Evolutionary conservation across 2,329 filamentous ascomycete species (phyloP).

Genomic region (Exophiala lecanii-corni): DNA sequence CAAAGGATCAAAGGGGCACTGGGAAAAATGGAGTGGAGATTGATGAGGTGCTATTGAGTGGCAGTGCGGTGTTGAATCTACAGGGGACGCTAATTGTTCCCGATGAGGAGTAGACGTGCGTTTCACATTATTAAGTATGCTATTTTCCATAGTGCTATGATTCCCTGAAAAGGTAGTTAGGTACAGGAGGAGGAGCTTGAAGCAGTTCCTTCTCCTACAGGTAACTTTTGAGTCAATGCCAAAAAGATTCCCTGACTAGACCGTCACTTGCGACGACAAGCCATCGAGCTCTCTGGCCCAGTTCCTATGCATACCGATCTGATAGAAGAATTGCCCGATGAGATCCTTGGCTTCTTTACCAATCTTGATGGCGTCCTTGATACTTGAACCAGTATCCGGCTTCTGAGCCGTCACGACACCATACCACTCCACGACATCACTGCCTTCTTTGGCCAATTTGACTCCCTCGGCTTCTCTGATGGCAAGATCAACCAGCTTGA

Average conservation of each 20-base stretch:
- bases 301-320: conserved; percentile 68
- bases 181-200: too few species aligned
- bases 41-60: conserved; percentile 33
- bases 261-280: conserved; percentile 35
- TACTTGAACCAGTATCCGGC: conserved; percentile 40
- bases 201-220: too few species aligned
- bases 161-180: too few species aligned
- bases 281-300: conserved; percentile 71
- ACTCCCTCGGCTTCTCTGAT: conserved; percentile 44
- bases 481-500: conserved; percentile 55
- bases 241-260: too few species aligned
- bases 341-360: conserved; percentile 65
- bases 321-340: conserved; percentile 64
- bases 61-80: conserved; percentile 34
- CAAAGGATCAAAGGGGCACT: conserved; percentile 2
- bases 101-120: too few species aligned
- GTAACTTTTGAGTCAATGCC: too few species aligned
- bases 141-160: too few species aligned
- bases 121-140: too few species aligned
- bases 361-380: conserved; percentile 60
- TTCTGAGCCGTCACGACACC: conserved; percentile 67
- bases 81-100: conserved; percentile 32
- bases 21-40: conserved; percentile 26
- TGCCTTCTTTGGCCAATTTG: conserved; percentile 43
- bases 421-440: conserved; percentile 60